phyloP scores from a whole-genome alignment of 1,139 yeast genomes.

The Suhomyces guaymorum region DNA sequence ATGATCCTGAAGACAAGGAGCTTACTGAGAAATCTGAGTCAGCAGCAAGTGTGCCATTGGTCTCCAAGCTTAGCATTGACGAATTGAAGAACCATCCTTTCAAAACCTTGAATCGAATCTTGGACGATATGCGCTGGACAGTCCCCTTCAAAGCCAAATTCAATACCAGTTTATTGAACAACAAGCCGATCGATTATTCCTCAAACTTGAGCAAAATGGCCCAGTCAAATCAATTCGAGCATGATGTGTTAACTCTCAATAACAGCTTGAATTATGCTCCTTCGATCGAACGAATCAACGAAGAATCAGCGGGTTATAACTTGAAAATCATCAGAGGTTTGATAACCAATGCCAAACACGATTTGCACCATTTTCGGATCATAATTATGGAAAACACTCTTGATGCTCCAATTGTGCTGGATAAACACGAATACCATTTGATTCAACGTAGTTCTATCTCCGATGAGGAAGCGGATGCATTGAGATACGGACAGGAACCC shows the following conservation, averaged over 20 bases:
- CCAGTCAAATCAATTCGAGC: conserved; percentile 14
- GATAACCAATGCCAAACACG: conserved; percentile 22
- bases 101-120: conserved; percentile 64
- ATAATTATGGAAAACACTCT: conserved; percentile 28
- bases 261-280: conserved; percentile 35
- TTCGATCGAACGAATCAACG: conserved; percentile 24
- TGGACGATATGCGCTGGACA: conserved; percentile 62
- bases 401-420: conserved; percentile 24
- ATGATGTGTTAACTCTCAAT: conserved; percentile 34
- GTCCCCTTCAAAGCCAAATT: conserved; percentile 25
- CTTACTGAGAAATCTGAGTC: no score
- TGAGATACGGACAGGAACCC: conserved; percentile 10
- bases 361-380: conserved; percentile 36
- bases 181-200: conserved; percentile 39
- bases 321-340: conserved; percentile 38
- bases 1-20: no score
- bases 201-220: conserved; percentile 26
- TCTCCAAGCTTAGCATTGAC: neutral
- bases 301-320: conserved; percentile 23
- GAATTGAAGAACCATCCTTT: conserved; percentile 31
- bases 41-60: no score
- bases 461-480: conserved; percentile 26
- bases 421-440: conserved; percentile 42
- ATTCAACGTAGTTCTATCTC: conserved; percentile 29
- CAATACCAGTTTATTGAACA: conserved; percentile 28